phyloP scores from a whole-genome alignment of 352 stramenopile species.

The Globisporangium solare region DNA sequence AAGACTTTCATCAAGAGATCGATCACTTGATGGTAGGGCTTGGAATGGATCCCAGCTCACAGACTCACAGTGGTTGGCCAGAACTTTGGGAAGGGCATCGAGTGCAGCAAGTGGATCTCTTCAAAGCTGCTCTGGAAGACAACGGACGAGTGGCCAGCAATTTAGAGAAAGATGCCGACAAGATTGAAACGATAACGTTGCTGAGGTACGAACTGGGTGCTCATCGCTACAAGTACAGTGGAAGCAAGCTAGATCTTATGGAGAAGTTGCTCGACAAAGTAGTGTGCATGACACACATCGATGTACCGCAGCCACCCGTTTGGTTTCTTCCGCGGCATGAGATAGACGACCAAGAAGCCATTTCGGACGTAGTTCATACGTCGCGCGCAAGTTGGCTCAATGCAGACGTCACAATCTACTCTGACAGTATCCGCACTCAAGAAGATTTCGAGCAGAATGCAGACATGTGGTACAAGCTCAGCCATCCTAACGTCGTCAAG shows the following conservation, averaged over 20 bases:
- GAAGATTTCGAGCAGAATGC: slow-evolving; percentile 3
- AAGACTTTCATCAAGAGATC: slow-evolving; percentile 12
- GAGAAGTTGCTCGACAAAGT: neutral
- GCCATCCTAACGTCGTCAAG: slow-evolving; percentile 22
- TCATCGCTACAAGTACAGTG: slow-evolving; percentile 10
- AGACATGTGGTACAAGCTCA: slow-evolving; percentile 5
- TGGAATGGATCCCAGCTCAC: neutral
- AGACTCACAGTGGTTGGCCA: neutral
- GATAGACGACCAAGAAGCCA: slow-evolving; percentile 5
- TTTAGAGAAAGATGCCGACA: neutral
- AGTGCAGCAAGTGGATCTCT: neutral
- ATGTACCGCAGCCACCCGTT: neutral
- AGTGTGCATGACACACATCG: neutral
- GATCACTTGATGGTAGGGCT: slow-evolving; percentile 2
- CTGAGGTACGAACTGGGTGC: slow-evolving; percentile 7
- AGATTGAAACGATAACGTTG: slow-evolving; percentile 5
- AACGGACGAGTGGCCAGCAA: neutral
- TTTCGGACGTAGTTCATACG: neutral
- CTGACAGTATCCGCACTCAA: neutral
- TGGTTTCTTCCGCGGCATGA: slow-evolving; percentile 15
- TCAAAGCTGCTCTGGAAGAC: neutral
- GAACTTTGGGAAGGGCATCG: slow-evolving; percentile 2
- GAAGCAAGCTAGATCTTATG: slow-evolving; percentile 10
- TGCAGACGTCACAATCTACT: slow-evolving; percentile 3
- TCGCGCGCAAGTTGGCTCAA: slow-evolving; percentile 6